Base-by-base conservation (phyloP, 176 grass and related monocot species). In the Carex myosuroides region DNA sequence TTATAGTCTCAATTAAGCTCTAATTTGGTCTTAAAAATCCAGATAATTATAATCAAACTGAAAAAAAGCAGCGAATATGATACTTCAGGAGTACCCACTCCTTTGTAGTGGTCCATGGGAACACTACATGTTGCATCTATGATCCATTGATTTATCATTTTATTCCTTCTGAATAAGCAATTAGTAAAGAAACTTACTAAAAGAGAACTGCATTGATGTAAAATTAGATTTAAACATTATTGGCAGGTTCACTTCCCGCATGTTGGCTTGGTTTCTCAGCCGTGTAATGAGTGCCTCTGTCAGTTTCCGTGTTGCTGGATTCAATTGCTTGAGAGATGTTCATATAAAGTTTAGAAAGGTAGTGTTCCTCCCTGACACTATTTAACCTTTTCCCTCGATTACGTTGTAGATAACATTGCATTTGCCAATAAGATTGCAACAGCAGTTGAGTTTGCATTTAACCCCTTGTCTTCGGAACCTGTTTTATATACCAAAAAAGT, bases 201-300 rank as follows among this genome's bases (percentile, higher is more conserved):
- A 13, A 72, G 14, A 48, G 18, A 72, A 72, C 2, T 11, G 24
- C 33, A 7, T 52, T 13, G 30, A 3, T 26, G 73, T 37, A 12
- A 12, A 44, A 60, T 81, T 82, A 10, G 5, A 63, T 5, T 50
- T 82, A 55, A 71, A 71, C 13, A 35, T 77, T n/a, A 46, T 50
- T 61, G 65, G 32, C 91, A 98, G 96, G 70, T 95, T 99, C 81
- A 91, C 96, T 64, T 84, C 96, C 4, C 91, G 93, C 84, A 88
- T 99, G 90, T 80, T 95, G 87, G 93, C 96, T 83, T 99, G 96
- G 96, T 99, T 99, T 89, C 90, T 99, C 80, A 95, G 96, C 54
- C 86, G 88, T 46, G 83, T 93, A 57, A 71, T 99, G 69, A 76
- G 37, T 84, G 96, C 93, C 83, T 95, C 93, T 71, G 96, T 99